These are phyloP conservation scores for Malassezia brasiliensis DNA, from an alignment of 1,284 basidiomycete genomes.

Conservation along the genomic window DNA sequence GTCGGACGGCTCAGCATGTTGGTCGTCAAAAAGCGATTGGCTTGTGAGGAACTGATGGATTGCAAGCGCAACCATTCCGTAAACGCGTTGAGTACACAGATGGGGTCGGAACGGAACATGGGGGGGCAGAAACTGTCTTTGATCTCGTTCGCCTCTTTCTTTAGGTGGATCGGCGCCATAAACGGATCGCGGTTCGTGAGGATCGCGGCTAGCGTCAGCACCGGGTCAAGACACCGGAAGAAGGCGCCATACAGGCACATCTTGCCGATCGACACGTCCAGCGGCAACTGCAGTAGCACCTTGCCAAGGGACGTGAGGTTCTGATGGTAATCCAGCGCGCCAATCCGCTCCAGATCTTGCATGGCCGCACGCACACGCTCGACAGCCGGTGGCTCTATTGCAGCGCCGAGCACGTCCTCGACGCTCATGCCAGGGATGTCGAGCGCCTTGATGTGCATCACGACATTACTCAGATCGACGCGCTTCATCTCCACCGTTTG, in stretches of 20 bases:
- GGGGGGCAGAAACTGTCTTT: slow-evolving; percentile 73
- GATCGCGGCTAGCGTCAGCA: slow-evolving; percentile 78
- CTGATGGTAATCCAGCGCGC: slow-evolving; percentile 69
- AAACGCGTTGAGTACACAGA: slow-evolving; percentile 72
- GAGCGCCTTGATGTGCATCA: slow-evolving; percentile 87
- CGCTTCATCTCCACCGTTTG: slow-evolving; percentile 95
- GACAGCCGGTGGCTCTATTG: slow-evolving; percentile 80
- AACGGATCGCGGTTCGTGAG: slow-evolving; percentile 84
- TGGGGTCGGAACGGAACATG: slow-evolving; percentile 73
- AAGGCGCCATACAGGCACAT: slow-evolving; percentile 82
- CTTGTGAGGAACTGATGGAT: slow-evolving; percentile 48
- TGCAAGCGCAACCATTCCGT: slow-evolving; percentile 59
- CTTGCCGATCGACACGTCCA: slow-evolving; percentile 81
- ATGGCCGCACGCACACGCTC: slow-evolving; percentile 73
- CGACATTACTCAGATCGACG: slow-evolving; percentile 44
- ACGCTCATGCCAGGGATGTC: slow-evolving; percentile 78
- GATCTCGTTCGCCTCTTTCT: slow-evolving; percentile 54
- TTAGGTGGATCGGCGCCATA: slow-evolving; percentile 59
- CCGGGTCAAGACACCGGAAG: slow-evolving; percentile 84
- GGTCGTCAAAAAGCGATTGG: slow-evolving; percentile 68
- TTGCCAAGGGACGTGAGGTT: slow-evolving; percentile 77
- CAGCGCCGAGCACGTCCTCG: slow-evolving; percentile 71
- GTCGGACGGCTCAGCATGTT: slow-evolving; percentile 84
- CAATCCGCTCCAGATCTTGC: slow-evolving; percentile 70
- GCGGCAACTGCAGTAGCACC: slow-evolving; percentile 76